Base-by-base conservation (phyloP, 495 filamentous ascomycete species). In the Bryoglossum gracile region DNA sequence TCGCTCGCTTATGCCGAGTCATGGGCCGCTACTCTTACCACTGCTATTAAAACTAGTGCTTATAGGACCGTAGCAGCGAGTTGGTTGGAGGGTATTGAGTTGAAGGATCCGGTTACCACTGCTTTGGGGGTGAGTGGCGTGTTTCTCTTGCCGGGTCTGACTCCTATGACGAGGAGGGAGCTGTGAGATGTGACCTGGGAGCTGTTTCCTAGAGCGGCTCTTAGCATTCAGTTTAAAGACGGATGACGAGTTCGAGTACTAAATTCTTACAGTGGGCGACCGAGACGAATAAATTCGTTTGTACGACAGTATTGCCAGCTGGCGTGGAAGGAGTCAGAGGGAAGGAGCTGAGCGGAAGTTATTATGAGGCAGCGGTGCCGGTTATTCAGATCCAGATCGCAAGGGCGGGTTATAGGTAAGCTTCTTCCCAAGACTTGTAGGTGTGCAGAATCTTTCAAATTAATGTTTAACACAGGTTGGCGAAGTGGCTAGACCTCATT, bases 301-400 rank as follows among this genome's bases (percentile, higher is more conserved):
- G 83, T 55, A 67, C 69, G 1, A 35, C 55, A 69, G 80, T 87
- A 1, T 52, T 87, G 33, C 76, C 77, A 2, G 60, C 71, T 14
- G 81, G 77, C 1, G 65, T 70, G 3, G 58, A 66, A 3, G 74
- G 67, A 8, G 73, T 85, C 22, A 55, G 58, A 2, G 75, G 72
- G 4, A 62, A 76, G 55, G 83, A 87, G 57, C 61, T 87, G 18
- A 71, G 71, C 41, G 72, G 71, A 0, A 65, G 67, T 5, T 90
- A 90, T 64, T 84, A 81, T 58, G 67, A 82, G 37, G 68, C 68
- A 14, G 76, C 81, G 11, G 65, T 75, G 14, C 75, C 74, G 16
- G 74, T 84, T 37, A 70, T 92, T 33, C 79, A 91, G 68, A 51
- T 78, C 53, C 78, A 86, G 64, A 74, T 95, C 56, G 86, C 84